Evolutionary conservation across 225 moss, liverwort and hornwort genomes (phyloP).

Genomic region (Polytrichum commune): DNA sequence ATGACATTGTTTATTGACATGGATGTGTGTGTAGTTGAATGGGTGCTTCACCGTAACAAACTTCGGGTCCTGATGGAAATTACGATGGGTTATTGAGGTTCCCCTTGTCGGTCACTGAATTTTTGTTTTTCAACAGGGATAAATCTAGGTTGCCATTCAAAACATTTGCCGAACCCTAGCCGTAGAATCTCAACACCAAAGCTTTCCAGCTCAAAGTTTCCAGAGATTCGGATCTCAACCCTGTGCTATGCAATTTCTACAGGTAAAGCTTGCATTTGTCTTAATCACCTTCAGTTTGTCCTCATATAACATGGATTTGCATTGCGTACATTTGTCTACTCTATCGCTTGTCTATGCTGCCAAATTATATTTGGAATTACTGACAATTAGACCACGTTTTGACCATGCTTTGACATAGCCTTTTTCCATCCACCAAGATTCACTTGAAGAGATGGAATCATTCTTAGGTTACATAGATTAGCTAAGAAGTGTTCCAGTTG

Average conservation of each 20-base stretch:
- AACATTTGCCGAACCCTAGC: background rate
- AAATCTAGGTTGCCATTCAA: constrained; percentile 11
- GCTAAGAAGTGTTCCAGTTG: background rate
- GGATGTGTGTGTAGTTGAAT: too few species aligned
- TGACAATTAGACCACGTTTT: background rate
- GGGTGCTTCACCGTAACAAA: too few species aligned
- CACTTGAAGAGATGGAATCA: background rate
- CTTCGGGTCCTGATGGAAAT: too few species aligned
- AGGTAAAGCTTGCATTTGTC: constrained; percentile 8
- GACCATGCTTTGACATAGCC: background rate
- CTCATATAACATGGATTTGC: too few species aligned
- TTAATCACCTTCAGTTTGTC: background rate
- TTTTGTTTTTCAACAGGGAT: background rate
- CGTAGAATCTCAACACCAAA: constrained; percentile 2
- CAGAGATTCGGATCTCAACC: background rate
- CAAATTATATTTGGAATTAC: background rate
- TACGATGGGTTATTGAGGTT: too few species aligned
- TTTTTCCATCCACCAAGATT: background rate
- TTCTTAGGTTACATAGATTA: background rate
- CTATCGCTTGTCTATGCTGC: background rate
- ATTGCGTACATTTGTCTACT: background rate
- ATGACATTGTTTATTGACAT: too few species aligned
- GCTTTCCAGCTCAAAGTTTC: background rate
- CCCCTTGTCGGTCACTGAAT: too few species aligned
- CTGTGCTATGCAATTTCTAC: constrained; percentile 12